Conservation (phyloP, 2,329 filamentous ascomycete genomes). For the Diaporthe vaccinii region DNA sequence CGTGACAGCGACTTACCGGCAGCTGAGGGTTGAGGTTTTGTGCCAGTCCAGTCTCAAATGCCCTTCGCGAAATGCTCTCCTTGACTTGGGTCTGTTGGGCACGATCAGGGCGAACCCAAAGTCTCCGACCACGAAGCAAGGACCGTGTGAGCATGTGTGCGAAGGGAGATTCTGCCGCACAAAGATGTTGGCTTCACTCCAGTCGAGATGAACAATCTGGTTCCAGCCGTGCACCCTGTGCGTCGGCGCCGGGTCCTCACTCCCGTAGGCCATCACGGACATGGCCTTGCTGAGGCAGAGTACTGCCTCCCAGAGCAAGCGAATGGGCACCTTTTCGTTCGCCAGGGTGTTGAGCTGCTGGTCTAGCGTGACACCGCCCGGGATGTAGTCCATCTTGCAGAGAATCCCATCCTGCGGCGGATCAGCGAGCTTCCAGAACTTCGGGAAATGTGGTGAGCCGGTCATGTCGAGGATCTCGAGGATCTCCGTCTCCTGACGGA, state of each 20-base stretch:
- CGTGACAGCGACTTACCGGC: neutral
- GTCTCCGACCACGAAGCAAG: slow-evolving; percentile 19
- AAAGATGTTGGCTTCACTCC: neutral
- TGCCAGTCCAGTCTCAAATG: slow-evolving; percentile 4
- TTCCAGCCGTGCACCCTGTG: slow-evolving; percentile 15
- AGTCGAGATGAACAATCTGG: slow-evolving; percentile 19
- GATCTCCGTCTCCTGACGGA: neutral
- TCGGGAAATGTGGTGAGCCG: neutral
- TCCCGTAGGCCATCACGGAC: neutral
- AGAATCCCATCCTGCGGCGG: slow-evolving; percentile 7
- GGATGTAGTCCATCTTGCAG: slow-evolving; percentile 12
- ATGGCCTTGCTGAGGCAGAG: slow-evolving; percentile 16
- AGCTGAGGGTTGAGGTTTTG: neutral
- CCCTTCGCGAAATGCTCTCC: neutral
- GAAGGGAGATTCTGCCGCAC: neutral
- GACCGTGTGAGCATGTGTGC: slow-evolving; percentile 3
- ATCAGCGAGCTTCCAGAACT: slow-evolving; percentile 7
- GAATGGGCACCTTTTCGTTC: neutral
- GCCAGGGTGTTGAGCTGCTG: neutral
- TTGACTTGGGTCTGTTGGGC: neutral
- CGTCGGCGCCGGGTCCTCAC: slow-evolving; percentile 13
- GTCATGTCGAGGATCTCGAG: slow-evolving; percentile 16
- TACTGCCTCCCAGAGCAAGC: slow-evolving; percentile 15
- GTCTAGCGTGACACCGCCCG: neutral
- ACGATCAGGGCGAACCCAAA: neutral